Evolutionary conservation across 2,329 filamentous ascomycete species (phyloP).

Genomic region (Beauveria brongniartii): DNA sequence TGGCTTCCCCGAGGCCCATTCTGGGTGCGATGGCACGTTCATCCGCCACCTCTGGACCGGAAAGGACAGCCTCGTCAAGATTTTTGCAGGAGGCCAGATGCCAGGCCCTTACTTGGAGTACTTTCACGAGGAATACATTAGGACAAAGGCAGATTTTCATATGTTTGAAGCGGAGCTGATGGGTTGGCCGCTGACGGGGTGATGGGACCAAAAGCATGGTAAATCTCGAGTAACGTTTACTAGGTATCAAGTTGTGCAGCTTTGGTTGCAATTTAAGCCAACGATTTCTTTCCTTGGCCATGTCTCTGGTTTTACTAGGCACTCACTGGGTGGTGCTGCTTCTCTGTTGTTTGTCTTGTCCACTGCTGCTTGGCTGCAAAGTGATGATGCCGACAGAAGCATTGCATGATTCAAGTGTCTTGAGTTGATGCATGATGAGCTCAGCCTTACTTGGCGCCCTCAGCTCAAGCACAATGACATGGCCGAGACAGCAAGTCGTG

Average conservation of each 20-base stretch:
- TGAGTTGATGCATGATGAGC: background rate
- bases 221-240: background rate
- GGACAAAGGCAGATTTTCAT: slow-evolving; percentile 27
- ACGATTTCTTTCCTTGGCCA: background rate
- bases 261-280: background rate
- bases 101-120: slow-evolving; percentile 27
- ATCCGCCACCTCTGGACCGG: slow-evolving; percentile 37
- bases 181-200: slow-evolving; percentile 5
- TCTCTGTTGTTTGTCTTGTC: background rate
- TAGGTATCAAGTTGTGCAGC: background rate
- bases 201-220: background rate
- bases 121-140: slow-evolving; percentile 28
- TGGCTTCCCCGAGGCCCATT: slow-evolving; percentile 31
- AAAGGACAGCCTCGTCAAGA: slow-evolving; percentile 32
- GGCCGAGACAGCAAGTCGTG: no score
- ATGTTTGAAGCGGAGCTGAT: slow-evolving; percentile 29
- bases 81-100: slow-evolving; percentile 29
- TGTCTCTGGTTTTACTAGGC: background rate
- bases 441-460: background rate
- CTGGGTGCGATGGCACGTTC: slow-evolving; percentile 32
- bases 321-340: background rate
- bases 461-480: background rate
- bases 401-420: background rate
- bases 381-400: background rate
- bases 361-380: background rate